A percentile compares a stretch with the other conserved stretches of the same genome.
phyloP scores from a whole-genome alignment of 2,329 filamentous ascomycete species.

The Arthrobotrys conoides region DNA sequence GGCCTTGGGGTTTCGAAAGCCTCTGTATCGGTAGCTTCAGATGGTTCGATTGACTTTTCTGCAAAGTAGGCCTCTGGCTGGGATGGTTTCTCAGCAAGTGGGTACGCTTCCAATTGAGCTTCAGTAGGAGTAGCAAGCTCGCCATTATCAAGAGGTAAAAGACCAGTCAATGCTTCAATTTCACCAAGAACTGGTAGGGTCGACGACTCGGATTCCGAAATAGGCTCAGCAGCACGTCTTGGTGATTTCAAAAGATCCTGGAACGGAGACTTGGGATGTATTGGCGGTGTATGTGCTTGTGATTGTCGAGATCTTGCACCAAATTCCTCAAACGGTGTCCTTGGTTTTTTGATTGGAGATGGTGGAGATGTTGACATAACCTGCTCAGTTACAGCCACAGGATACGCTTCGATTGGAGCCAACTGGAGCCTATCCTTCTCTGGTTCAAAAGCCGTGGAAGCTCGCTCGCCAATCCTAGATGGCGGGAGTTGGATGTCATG shows the following conservation, averaged over 20 bases:
- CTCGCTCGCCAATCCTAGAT: conserved; percentile 50
- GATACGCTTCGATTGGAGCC: conserved; percentile 11
- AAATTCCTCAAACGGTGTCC: conserved; percentile 49
- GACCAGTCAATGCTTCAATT: conserved; percentile 40
- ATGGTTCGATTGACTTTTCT: conserved; percentile 24
- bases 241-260: conserved; percentile 33
- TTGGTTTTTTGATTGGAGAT: conserved; percentile 48
- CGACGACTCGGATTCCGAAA: background rate
- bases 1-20: conserved; percentile 22
- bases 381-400: conserved; percentile 5
- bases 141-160: conserved; percentile 28
- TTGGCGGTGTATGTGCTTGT: conserved; percentile 34
- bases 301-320: conserved; percentile 44
- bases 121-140: conserved; percentile 24
- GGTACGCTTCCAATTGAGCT: conserved; percentile 19
- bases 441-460: conserved; percentile 41
- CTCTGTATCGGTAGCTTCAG: conserved; percentile 42
- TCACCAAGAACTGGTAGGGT: conserved; percentile 28
- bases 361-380: conserved; percentile 29
- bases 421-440: conserved; percentile 23
- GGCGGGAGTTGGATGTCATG: conserved; percentile 57
- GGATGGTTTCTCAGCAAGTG: conserved; percentile 45
- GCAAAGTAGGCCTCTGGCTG: conserved; percentile 30
- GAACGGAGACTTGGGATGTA: conserved; percentile 46
- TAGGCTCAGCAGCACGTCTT: background rate